phyloP scores from a whole-genome alignment of 257 asterid genomes.

The Nicotiana tomentosiformis region DNA sequence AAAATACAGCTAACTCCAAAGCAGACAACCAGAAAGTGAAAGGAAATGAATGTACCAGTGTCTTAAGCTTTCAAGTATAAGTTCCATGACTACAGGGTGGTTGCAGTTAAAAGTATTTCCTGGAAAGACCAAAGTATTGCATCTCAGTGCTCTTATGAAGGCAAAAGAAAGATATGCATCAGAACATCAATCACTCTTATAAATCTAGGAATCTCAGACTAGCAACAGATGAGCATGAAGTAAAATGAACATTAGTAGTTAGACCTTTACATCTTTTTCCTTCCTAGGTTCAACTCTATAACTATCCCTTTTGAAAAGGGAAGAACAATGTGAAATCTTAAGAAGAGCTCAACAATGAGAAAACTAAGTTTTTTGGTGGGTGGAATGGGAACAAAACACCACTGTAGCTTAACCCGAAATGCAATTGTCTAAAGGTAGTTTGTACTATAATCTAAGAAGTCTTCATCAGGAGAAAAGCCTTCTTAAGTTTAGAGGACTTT shows the following conservation, averaged over 20 bases:
- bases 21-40: conserved; percentile 12
- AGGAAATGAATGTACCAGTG: conserved; percentile 65
- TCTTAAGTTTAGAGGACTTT: too few relatives aligned
- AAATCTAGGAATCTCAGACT: background rate
- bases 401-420: too few relatives aligned
- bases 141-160: conserved; percentile 13
- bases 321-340: too few relatives aligned
- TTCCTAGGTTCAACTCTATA: background rate
- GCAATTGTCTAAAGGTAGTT: too few relatives aligned
- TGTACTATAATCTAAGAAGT: too few relatives aligned
- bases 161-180: background rate
- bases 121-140: conserved; percentile 25
- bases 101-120: conserved; percentile 96
- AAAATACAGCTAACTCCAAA: background rate
- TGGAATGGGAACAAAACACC: too few relatives aligned
- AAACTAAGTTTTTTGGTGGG: too few relatives aligned
- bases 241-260: background rate
- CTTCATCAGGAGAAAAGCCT: too few relatives aligned
- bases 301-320: background rate
- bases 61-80: conserved; percentile 90
- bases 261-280: background rate
- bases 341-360: too few relatives aligned
- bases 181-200: background rate
- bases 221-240: background rate
- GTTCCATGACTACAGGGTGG: conserved; percentile 95